phyloP scores from a whole-genome alignment of 2,329 filamentous ascomycete genomes.

The Parastagonospora avenae region DNA sequence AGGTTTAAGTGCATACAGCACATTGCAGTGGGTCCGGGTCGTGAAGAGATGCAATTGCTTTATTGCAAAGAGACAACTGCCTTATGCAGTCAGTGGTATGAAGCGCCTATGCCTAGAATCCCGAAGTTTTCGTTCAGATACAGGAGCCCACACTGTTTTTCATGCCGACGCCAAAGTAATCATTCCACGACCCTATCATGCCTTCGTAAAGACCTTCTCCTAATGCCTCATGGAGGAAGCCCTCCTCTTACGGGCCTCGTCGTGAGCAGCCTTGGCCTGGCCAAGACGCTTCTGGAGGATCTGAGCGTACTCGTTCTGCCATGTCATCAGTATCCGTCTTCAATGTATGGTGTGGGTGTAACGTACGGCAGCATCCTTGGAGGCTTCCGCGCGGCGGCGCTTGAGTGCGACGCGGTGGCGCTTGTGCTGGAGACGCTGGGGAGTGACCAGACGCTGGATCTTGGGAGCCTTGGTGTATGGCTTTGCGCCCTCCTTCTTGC shows the following conservation, averaged over 20 bases:
- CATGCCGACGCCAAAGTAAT: slow-evolving; percentile 45
- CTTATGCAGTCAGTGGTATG: slow-evolving; percentile 43
- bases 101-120: slow-evolving; percentile 42
- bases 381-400: slow-evolving; percentile 94
- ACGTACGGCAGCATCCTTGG: slow-evolving; percentile 98
- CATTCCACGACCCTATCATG: slow-evolving; percentile 42
- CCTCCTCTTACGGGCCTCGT: slow-evolving; percentile 93
- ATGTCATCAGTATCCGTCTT: slow-evolving; percentile 13
- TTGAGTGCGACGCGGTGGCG: slow-evolving; percentile 97
- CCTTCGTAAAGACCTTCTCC: slow-evolving; percentile 32
- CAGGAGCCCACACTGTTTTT: slow-evolving; percentile 41
- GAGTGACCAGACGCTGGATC: slow-evolving; percentile 99
- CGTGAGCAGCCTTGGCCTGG: slow-evolving; percentile 94
- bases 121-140: slow-evolving; percentile 41
- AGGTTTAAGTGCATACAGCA: neutral
- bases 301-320: slow-evolving; percentile 95
- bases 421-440: slow-evolving; percentile 99
- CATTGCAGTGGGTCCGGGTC: slow-evolving; percentile 56
- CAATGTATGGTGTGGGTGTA: neutral
- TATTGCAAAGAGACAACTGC: slow-evolving; percentile 42
- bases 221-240: slow-evolving; percentile 72
- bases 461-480: slow-evolving; percentile 99
- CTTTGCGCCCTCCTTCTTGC: slow-evolving; percentile 96
- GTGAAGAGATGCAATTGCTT: slow-evolving; percentile 45
- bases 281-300: slow-evolving; percentile 95